Conservation (phyloP, 257 asterid genomes). For the Primulina huaijiensis region DNA sequence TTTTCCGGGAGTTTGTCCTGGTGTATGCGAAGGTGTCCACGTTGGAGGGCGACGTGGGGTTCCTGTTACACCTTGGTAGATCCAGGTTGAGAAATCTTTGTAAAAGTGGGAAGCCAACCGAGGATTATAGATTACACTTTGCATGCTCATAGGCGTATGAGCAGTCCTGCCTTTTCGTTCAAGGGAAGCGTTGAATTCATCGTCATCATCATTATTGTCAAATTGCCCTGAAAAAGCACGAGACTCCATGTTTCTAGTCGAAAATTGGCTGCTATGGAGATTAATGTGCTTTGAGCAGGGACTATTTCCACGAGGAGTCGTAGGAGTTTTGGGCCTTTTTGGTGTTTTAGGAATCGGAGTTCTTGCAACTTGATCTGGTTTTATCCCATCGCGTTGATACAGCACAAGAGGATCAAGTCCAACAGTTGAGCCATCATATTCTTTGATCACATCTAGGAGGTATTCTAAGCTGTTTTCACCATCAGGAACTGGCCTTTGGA, state of each 20-base stretch:
- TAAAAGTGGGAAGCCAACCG: slow-evolving; percentile 84
- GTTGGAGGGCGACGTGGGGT: slow-evolving; percentile 76
- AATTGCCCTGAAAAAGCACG: slow-evolving; percentile 36
- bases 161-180: slow-evolving; percentile 43
- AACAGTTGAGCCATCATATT: slow-evolving; percentile 68
- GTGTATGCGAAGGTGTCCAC: slow-evolving; percentile 72
- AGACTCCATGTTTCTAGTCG: slow-evolving; percentile 40
- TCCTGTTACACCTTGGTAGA: slow-evolving; percentile 69
- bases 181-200: slow-evolving; percentile 62
- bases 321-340: slow-evolving; percentile 32
- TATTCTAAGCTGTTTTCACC: slow-evolving; percentile 78
- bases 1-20: slow-evolving; percentile 41
- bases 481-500: slow-evolving; percentile 70
- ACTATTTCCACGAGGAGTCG: slow-evolving; percentile 39
- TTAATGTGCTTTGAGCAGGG: slow-evolving; percentile 53
- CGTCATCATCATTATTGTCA: slow-evolving; percentile 41
- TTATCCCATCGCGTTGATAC: slow-evolving; percentile 64
- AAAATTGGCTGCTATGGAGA: slow-evolving; percentile 52
- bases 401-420: slow-evolving; percentile 76
- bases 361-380: slow-evolving; percentile 53
- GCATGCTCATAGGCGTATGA: slow-evolving; percentile 48
- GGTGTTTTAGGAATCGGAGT: slow-evolving; percentile 57
- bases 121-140: slow-evolving; percentile 50
- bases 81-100: slow-evolving; percentile 75
- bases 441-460: slow-evolving; percentile 82